phyloP scores from a whole-genome alignment of 345 rosid genomes.

The Crucihimalaya himalaica region DNA sequence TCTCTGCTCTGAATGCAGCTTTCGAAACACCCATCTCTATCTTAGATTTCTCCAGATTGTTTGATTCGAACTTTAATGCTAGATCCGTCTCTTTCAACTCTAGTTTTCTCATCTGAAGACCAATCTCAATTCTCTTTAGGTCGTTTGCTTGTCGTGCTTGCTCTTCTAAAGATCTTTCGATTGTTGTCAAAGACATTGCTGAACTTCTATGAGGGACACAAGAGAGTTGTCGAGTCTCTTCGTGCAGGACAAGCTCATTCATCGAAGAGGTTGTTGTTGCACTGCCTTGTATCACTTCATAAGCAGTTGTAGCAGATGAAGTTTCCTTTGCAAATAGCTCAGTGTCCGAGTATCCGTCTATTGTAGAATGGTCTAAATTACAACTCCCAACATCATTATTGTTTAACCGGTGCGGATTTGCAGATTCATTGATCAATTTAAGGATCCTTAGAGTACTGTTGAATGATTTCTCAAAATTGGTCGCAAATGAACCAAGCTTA shows the following conservation, averaged over 20 bases:
- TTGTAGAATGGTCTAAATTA: slow-evolving; percentile 29
- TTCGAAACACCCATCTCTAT: slow-evolving; percentile 63
- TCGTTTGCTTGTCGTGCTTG: slow-evolving; percentile 69
- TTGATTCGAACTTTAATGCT: slow-evolving; percentile 55
- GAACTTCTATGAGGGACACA: slow-evolving; percentile 41
- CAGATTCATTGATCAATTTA: slow-evolving; percentile 59
- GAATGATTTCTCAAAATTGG: slow-evolving; percentile 83
- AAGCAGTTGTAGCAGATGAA: slow-evolving; percentile 28
- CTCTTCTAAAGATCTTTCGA: slow-evolving; percentile 60
- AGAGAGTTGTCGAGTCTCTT: slow-evolving; percentile 44
- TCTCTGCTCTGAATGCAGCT: slow-evolving; percentile 71
- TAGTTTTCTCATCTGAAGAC: slow-evolving; percentile 54
- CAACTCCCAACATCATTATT: slow-evolving; percentile 34
- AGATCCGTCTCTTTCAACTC: slow-evolving; percentile 55
- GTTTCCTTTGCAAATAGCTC: slow-evolving; percentile 37
- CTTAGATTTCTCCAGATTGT: slow-evolving; percentile 63
- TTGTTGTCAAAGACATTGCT: slow-evolving; percentile 38
- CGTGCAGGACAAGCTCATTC: slow-evolving; percentile 47
- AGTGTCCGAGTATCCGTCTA: slow-evolving; percentile 41
- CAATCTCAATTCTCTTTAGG: slow-evolving; percentile 61
- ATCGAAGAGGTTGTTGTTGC: slow-evolving; percentile 27
- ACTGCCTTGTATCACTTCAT: slow-evolving; percentile 47
- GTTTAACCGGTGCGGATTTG: slow-evolving; percentile 33
- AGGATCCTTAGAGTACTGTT: slow-evolving; percentile 84
- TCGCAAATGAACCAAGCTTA: slow-evolving; percentile 59